A percentile compares a stretch with the other conserved stretches of the same genome.
These are phyloP conservation scores for Xylariaceae sp. DNA, from an alignment of 2,329 filamentous ascomycete genomes.

Conservation along the genomic window DNA sequence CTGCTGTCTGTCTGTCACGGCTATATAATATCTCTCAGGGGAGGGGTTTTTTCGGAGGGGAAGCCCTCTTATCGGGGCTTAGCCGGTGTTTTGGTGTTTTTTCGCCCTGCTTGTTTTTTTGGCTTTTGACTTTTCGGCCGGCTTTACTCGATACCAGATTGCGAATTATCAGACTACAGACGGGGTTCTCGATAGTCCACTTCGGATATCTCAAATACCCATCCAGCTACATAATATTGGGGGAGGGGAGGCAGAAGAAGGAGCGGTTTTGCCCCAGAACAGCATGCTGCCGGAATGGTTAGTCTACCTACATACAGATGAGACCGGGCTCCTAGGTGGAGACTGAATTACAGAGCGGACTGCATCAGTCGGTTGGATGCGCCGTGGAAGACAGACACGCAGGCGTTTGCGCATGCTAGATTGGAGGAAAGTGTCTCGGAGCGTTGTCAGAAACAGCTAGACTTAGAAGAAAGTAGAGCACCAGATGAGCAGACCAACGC, in stretches of 20 bases:
- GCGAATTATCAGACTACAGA: slow-evolving; percentile 23
- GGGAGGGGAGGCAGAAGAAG: slow-evolving; percentile 8
- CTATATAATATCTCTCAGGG: not conserved
- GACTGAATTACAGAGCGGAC: not conserved
- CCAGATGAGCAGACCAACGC: not conserved
- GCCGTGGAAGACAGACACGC: not conserved
- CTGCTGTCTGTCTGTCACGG: not conserved
- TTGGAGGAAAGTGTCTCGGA: not conserved
- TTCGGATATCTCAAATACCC: slow-evolving; percentile 21
- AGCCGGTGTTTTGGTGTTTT: slow-evolving; percentile 19
- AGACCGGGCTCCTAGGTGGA: not conserved
- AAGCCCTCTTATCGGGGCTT: not conserved
- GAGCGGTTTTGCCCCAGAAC: slow-evolving; percentile 9
- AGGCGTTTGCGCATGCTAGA: not conserved
- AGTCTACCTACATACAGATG: not conserved
- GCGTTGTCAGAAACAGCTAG: not conserved
- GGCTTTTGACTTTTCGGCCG: slow-evolving; percentile 5
- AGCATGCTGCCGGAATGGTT: not conserved
- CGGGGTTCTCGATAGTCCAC: slow-evolving; percentile 14
- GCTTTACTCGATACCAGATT: slow-evolving; percentile 24
- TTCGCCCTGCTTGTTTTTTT: slow-evolving; percentile 1
- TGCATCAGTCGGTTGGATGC: not conserved
- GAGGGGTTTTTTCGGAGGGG: not conserved
- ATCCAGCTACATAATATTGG: slow-evolving; percentile 16
- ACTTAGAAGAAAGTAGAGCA: not conserved